Evolutionary conservation across 1,139 yeast species (phyloP).

Genomic region (Petasospora rhodanensis): DNA sequence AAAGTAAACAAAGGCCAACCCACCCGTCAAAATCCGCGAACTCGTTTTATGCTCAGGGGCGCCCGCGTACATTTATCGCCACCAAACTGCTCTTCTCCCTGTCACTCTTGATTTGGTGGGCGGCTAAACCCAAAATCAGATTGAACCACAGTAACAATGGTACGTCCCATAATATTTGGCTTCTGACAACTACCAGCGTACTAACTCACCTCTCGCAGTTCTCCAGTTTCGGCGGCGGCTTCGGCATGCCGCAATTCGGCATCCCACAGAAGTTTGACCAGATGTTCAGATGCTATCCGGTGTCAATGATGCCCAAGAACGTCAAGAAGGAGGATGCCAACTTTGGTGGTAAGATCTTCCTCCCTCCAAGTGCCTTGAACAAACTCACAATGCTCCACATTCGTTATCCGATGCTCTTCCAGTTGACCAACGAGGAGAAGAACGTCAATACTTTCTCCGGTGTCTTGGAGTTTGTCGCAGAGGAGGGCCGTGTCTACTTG

Average conservation of each 20-base stretch:
- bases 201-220: conserved; percentile 27
- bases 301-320: conserved; percentile 84
- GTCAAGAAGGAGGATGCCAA: conserved; percentile 78
- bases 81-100: no score
- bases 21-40: no score
- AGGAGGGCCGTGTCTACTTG: conserved; percentile 90
- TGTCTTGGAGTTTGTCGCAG: conserved; percentile 93
- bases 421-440: conserved; percentile 64
- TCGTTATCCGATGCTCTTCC: conserved; percentile 93
- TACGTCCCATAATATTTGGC: no score
- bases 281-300: conserved; percentile 87
- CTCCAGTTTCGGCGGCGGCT: conserved; percentile 31
- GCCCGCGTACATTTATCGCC: no score
- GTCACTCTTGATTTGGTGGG: not conserved
- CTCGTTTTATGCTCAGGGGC: no score
- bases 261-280: conserved; percentile 57
- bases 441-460: conserved; percentile 75
- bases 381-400: conserved; percentile 85
- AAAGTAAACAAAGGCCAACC: no score
- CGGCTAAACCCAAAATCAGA: not conserved
- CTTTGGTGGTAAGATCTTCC: conserved; percentile 92
- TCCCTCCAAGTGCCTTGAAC: conserved; percentile 90
- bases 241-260: conserved; percentile 20
- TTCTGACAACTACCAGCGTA: no score
- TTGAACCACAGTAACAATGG: not conserved